These are phyloP conservation scores for Naganishia onofrii DNA, from an alignment of 768 basidiomycete species.

Conservation along the genomic window DNA sequence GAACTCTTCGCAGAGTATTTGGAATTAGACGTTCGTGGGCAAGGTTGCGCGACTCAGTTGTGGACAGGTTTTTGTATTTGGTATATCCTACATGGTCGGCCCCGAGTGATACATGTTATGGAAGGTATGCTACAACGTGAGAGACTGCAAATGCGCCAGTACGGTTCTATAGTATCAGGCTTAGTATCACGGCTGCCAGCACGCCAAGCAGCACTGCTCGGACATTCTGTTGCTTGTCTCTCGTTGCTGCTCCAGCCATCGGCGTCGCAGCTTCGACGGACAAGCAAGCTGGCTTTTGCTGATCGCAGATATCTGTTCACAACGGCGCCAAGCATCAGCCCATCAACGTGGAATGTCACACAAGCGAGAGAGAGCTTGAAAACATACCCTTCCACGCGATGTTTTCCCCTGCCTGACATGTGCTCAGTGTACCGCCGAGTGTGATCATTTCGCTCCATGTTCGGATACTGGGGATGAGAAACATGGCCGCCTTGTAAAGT, in stretches of 20 bases:
- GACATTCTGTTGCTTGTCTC: not conserved
- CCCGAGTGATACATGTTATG: not conserved
- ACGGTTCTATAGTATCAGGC: not conserved
- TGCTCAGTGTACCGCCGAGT: conserved; percentile 8
- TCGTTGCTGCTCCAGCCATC: not conserved
- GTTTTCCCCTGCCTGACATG: conserved; percentile 1
- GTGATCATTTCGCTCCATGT: conserved; percentile 1
- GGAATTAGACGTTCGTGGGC: not conserved
- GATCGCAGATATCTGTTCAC: not conserved
- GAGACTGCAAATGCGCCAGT: not conserved
- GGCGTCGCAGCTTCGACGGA: conserved; percentile 12
- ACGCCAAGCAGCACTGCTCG: not conserved
- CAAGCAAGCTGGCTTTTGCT: conserved; percentile 15
- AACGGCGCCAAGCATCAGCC: not conserved
- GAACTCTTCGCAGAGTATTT: conserved; percentile 18
- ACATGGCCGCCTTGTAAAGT: conserved; percentile 45
- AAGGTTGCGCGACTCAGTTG: not conserved
- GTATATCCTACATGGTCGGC: not conserved
- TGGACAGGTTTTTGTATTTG: not conserved
- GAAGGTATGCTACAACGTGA: not conserved
- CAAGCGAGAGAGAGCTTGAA: no score
- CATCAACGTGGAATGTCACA: not conserved
- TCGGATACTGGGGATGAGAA: conserved; percentile 26
- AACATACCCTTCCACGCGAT: conserved; percentile 12
- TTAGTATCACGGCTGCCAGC: not conserved